These are phyloP conservation scores for Pleomassaria siparia DNA, from an alignment of 2,329 filamentous ascomycete genomes.

Conservation along the genomic window DNA sequence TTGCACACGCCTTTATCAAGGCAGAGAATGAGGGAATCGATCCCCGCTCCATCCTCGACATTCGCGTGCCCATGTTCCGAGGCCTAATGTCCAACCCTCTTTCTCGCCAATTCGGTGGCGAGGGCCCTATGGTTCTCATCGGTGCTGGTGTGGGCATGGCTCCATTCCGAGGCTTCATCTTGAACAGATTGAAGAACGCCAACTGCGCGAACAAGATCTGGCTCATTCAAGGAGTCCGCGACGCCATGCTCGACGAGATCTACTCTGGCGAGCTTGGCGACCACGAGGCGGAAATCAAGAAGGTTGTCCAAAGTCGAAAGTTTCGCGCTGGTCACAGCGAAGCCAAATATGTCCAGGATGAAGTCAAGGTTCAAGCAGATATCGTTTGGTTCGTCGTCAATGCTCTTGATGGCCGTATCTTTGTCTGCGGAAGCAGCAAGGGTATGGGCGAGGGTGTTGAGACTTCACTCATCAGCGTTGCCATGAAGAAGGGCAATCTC, in stretches of 20 bases:
- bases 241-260: conserved; percentile 90
- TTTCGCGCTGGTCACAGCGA: conserved; percentile 56
- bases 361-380: conserved; percentile 86
- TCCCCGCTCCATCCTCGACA: conserved; percentile 52
- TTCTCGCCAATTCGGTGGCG: conserved; percentile 84
- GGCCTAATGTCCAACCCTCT: conserved; percentile 97
- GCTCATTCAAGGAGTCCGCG: conserved; percentile 92
- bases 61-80: conserved; percentile 95
- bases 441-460: conserved; percentile 99
- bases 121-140: conserved; percentile 96
- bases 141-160: conserved; percentile 96
- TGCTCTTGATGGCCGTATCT: conserved; percentile 89
- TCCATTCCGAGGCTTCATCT: conserved; percentile 95
- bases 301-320: conserved; percentile 54
- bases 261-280: conserved; percentile 97
- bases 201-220: conserved; percentile 98
- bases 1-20: conserved; percentile 71
- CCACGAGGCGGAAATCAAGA: conserved; percentile 65
- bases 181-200: conserved; percentile 87
- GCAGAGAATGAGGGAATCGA: conserved; percentile 61
- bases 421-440: conserved; percentile 92
- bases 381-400: conserved; percentile 99
- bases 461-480: conserved; percentile 81
- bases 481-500: conserved; percentile 88
- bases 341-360: conserved; percentile 93